Evolutionary conservation across 345 rosid genomes (phyloP), one percentile per base, ranked within the genome.

Genomic region (Nasturtium officinale): DNA sequence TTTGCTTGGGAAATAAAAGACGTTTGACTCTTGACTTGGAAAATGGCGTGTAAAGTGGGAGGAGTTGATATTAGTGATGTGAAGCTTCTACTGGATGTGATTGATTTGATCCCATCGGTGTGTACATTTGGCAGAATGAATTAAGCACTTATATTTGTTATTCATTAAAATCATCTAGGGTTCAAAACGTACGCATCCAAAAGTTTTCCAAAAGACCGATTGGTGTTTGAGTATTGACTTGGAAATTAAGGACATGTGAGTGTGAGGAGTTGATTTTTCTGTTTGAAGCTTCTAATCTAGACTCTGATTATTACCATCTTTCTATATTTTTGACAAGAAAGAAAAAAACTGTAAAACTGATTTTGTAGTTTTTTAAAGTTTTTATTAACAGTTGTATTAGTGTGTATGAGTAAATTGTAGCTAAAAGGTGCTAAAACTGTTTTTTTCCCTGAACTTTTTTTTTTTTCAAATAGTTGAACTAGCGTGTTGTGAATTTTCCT

Each of bases 1-100:
- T 29, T 74, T 66, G 59, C 43, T 0, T 25, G 60, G 66, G 57
- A 73, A 43, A 33, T 55, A 21, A 33, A 33, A 5, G 23, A 42
- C n/a, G 43, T 2, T 62, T 65, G 78, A 74, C 66, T 57, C 25
- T 74, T 74, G 78, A 74, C 78, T 74, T 66, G 53, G n/a, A 9
- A 40, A 26, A 46, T 2, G 40, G 32, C 45, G 2, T 10, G 15
- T 43, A 9, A 73, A 65, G 42, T 73, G 71, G 77, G 71, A 32
- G 5, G 40, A 55, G 51, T 56, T 73, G 77, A 47, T 33, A 25
- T 45, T 55, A 45, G 45, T 53, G 46, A 2, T 40, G 9, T 21
- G 63, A 72, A 72, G 16, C 54, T 62, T 72, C 69, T 53, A 71
- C 5, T 61, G 50, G 54, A 50, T 61, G 70, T 57, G 65, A 46